A percentile compares a stretch with the other conserved stretches of the same genome.
Evolutionary conservation across 2,329 filamentous ascomycete species (phyloP).

Genomic region (Cercospora sojina): DNA sequence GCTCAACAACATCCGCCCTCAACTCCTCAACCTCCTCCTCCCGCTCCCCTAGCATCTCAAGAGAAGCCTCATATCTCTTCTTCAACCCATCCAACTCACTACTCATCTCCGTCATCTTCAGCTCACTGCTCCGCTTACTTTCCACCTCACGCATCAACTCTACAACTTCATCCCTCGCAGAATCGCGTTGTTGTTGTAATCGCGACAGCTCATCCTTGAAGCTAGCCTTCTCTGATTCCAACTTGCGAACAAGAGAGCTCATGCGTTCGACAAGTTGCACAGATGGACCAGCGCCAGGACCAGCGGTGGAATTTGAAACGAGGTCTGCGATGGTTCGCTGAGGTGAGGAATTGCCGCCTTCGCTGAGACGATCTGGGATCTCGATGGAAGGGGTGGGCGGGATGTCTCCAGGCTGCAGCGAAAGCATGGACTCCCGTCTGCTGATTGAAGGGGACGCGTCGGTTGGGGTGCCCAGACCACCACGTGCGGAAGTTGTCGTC

Average conservation of each 20-base stretch:
- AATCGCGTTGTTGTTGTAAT: conserved; percentile 81
- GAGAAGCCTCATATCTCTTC: conserved; percentile 79
- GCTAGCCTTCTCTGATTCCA: conserved; percentile 89
- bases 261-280: conserved; percentile 96
- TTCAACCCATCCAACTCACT: conserved; percentile 67
- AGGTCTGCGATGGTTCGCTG: conserved; percentile 64
- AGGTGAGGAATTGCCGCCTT: conserved; percentile 62
- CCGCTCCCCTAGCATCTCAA: conserved; percentile 96
- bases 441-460: conserved; percentile 34
- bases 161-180: conserved; percentile 89
- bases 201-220: conserved; percentile 81
- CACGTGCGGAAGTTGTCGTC: conserved; percentile 11
- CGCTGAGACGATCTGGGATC: conserved; percentile 49
- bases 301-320: conserved; percentile 67
- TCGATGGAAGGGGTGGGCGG: conserved; percentile 50
- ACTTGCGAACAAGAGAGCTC: conserved; percentile 84
- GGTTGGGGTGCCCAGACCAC: conserved; percentile 20
- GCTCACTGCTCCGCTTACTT: conserved; percentile 60
- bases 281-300: conserved; percentile 70
- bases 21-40: conserved; percentile 93
- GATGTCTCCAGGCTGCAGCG: conserved; percentile 32
- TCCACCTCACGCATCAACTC: conserved; percentile 84
- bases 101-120: conserved; percentile 65
- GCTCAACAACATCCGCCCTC: conserved; percentile 80
- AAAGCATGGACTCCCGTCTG: conserved; percentile 50